Evolutionary conservation across 2,329 filamentous ascomycete genomes (phyloP).

Genomic region (Pseudogymnoascus sp.): DNA sequence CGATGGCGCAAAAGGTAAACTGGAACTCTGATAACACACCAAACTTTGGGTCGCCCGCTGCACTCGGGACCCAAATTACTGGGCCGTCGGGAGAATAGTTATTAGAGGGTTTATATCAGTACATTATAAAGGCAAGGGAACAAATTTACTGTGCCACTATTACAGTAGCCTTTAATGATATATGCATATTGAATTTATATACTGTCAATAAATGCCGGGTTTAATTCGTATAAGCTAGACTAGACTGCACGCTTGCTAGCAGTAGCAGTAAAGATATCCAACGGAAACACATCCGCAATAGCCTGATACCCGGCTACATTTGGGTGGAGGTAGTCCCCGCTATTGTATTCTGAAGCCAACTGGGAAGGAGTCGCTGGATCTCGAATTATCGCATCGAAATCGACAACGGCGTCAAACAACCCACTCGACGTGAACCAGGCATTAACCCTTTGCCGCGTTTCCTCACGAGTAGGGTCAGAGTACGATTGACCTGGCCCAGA

Average conservation of each 20-base stretch:
- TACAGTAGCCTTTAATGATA: not conserved
- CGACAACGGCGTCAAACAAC: conserved; percentile 51
- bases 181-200: conserved; percentile 10
- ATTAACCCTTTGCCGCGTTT: conserved; percentile 50
- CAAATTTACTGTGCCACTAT: not conserved
- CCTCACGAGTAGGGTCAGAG: conserved; percentile 44
- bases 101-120: not conserved
- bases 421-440: conserved; percentile 49
- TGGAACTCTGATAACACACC: conserved; percentile 43
- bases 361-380: conserved; percentile 41
- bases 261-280: conserved; percentile 39
- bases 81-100: conserved; percentile 30
- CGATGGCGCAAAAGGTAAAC: conserved; percentile 43
- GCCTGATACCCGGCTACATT: conserved; percentile 50
- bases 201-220: not conserved
- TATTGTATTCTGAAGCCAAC: conserved; percentile 44
- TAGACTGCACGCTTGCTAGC: conserved; percentile 10
- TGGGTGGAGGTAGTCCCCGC: conserved; percentile 58
- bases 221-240: not conserved
- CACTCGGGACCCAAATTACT: conserved; percentile 26
- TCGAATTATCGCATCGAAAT: conserved; percentile 51
- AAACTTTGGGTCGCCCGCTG: conserved; percentile 37
- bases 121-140: not conserved
- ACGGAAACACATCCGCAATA: conserved; percentile 49
- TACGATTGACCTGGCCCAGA: conserved; percentile 44